These are phyloP conservation scores for Entomortierella parvispora DNA, from an alignment of 192 early-diverging fungal species.

Conservation along the genomic window DNA sequence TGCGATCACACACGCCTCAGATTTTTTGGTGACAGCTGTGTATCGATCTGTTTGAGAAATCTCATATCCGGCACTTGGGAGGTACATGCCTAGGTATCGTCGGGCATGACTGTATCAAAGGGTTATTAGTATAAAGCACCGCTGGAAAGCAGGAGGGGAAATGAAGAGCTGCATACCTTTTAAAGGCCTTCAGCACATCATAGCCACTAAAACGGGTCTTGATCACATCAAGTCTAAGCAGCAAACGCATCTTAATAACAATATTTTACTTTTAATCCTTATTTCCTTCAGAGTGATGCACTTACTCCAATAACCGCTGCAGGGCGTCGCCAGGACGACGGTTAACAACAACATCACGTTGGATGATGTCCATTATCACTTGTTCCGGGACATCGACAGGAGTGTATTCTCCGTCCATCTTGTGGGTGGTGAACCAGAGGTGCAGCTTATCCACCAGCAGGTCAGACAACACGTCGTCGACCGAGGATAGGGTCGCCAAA, in stretches of 20 bases:
- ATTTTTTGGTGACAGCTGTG: conserved; percentile 45
- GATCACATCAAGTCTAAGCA: no score
- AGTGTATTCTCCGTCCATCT: conserved; percentile 58
- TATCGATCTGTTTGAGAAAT: conserved; percentile 65
- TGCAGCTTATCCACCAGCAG: conserved; percentile 57
- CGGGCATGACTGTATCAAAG: conserved; percentile 30
- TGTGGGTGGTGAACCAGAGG: conserved; percentile 63
- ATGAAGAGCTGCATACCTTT: conserved; percentile 1
- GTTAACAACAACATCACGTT: conserved; percentile 48
- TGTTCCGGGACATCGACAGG: conserved; percentile 15
- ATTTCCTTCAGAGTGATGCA: no score
- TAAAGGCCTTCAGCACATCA: conserved; percentile 8
- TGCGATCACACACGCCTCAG: conserved; percentile 66
- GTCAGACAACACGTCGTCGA: conserved; percentile 62
- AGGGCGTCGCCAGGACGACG: no score
- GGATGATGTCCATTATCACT: conserved; percentile 52
- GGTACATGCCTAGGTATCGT: conserved; percentile 57
- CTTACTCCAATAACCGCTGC: no score
- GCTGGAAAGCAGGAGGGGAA: no score
- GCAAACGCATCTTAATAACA: no score
- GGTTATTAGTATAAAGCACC: background rate
- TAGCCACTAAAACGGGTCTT: no score
- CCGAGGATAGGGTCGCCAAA: conserved; percentile 55
- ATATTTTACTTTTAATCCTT: no score
- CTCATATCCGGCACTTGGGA: conserved; percentile 66